Evolutionary conservation across 192 early-diverging fungal species (phyloP), one percentile per base, ranked within the genome.

Genomic region (Coemansia erecta): DNA sequence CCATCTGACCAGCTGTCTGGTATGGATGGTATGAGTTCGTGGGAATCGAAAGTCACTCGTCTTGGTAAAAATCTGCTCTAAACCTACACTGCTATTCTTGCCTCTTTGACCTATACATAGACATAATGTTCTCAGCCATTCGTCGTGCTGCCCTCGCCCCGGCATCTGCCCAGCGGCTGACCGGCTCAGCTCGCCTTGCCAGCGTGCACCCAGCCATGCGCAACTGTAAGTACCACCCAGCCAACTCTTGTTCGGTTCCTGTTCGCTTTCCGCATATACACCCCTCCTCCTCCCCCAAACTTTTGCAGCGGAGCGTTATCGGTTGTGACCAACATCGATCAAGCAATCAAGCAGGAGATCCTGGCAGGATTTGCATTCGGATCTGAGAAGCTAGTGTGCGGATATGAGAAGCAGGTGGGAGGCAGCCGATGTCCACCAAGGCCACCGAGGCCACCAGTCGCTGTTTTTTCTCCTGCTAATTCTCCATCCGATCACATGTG

Each of bases 41-140:
- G 26, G 26, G 26, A 26, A 26, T 4, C 1, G 26, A 26, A 26
- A n/a, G n/a, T n/a, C n/a, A n/a, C n/a, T n/a, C n/a, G n/a, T n/a
- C n/a, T n/a, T n/a, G n/a, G n/a, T n/a, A 31, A 37, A 7, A 37
- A 37, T 11, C 35, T 5, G 10, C 35, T 8, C 35, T 37, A 37
- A 37, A 37, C 35, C 1, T 7, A 7, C 10, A 7, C 35, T 37
- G 8, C 1, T 9, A 37, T 3, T 37, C 35, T 11, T 37, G 1
- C 35, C 8, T 37, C 35, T 3, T 37, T 37, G 35, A 37, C 35
- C 2, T 37, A 37, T 2, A 37, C 8, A 37, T 26, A 26, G 26
- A 26, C 26, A 26, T n/a, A 56, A 78, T 79, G 76, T 69, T 79
- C 53, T 63, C 76, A 26, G 76, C 70, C 45, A 57, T 79, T n/a